Evolutionary conservation across 2,329 filamentous ascomycete genomes (phyloP), one percentile per base, ranked within the genome.

Genomic region (Colletotrichum sojae): DNA sequence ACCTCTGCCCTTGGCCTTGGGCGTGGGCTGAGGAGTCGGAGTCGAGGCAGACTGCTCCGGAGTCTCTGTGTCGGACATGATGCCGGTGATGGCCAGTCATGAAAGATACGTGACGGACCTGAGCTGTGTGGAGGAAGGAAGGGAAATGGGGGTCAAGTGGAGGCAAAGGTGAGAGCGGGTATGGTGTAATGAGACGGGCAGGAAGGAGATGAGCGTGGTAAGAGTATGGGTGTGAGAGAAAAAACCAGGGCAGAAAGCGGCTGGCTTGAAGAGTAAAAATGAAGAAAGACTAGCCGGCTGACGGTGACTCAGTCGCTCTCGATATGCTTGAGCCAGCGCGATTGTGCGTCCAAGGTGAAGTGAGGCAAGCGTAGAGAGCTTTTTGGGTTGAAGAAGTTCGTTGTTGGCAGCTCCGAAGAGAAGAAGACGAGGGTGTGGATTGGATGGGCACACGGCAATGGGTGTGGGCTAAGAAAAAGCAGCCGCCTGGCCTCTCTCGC

Each of bases 51-150:
- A 65, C 48, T 67, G 67, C 69, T 71, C 71, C 61, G 69, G 56
- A 48, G 62, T 69, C 62, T 72, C 71, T 53, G 55, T 57, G 67
- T 72, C 71, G 58, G 71, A 72, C 71, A 72, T 72, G 69, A 82
- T 82, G 78, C 70, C 73, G 71, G 63, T 72, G 66, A 62, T 73
- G 74, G 66, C 71, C 64, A 53, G 25, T 70, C 67, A 70, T 67
- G 56, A 68, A 70, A 67, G 67, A 70, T 58, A 70, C 63, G 63
- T 68, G 67, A 68, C 59, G 39, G 62, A 55, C 49, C 27, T 22
- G 40, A 49, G 59, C 31, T 36, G 31, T 36, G 31, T 36, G 31
- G 31, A 36, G 31, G 31, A 36, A 36, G 48, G 25, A 49, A 20
- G 51, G 49, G 48, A 59, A 56, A 67, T 51, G 62, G 67, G 51